A percentile compares a stretch with the other conserved stretches of the same genome.
Conservation (phyloP, 2,329 filamentous ascomycete species). For the Zymoseptoria pseudotritici region DNA sequence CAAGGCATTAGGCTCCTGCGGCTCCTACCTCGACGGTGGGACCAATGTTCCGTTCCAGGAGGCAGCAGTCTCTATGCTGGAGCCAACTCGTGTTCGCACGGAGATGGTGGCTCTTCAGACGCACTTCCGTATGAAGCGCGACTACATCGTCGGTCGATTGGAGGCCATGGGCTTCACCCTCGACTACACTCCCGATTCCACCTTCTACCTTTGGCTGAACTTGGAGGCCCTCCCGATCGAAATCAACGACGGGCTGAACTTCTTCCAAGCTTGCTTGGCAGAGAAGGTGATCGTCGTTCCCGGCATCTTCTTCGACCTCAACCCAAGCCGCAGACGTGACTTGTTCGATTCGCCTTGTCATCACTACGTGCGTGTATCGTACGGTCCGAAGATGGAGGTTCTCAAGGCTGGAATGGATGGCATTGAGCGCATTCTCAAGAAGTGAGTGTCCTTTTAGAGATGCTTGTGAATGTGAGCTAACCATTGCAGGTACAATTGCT, state of each 20-base stretch:
- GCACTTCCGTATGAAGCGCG: constrained; percentile 89
- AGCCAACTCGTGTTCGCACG: constrained; percentile 66
- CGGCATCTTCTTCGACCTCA: constrained; percentile 96
- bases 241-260: constrained; percentile 89
- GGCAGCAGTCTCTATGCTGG: constrained; percentile 87
- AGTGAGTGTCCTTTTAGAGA: constrained; percentile 39
- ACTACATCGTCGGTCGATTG: constrained; percentile 77
- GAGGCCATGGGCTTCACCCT: constrained; percentile 81
- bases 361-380: constrained; percentile 77
- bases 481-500: constrained; percentile 1
- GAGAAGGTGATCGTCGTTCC: constrained; percentile 96
- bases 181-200: constrained; percentile 72
- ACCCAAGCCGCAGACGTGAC: constrained; percentile 81
- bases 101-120: constrained; percentile 86
- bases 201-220: constrained; percentile 84
- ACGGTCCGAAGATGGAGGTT: constrained; percentile 73
- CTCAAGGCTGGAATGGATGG: constrained; percentile 73
- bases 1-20: constrained; percentile 83
- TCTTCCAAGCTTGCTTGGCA: constrained; percentile 87
- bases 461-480: not conserved
- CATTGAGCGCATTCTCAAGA: constrained; percentile 73
- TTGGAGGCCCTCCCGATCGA: constrained; percentile 60
- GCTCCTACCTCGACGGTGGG: constrained; percentile 88
- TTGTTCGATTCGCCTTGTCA: constrained; percentile 93
- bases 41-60: constrained; percentile 95